These are phyloP conservation scores for Xanthoconium stramineum DNA, from an alignment of 768 basidiomycete genomes.

Conservation along the genomic window DNA sequence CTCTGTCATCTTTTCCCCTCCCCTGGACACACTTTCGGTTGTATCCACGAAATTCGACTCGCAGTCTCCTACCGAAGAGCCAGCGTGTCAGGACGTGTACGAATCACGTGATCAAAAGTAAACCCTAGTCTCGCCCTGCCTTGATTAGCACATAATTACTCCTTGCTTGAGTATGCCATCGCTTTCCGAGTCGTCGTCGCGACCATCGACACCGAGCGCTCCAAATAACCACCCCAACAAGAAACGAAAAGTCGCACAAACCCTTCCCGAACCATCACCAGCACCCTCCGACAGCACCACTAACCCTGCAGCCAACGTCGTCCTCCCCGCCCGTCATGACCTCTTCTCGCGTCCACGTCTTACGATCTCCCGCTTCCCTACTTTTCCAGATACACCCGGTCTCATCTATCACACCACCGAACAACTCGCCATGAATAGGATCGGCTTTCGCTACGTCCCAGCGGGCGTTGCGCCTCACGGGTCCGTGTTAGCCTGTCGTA, in stretches of 20 bases:
- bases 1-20: too few species aligned
- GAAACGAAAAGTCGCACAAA: conserved; percentile 55
- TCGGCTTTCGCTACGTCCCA: conserved; percentile 77
- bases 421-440: conserved; percentile 65
- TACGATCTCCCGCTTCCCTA: conserved; percentile 70
- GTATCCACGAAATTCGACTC: too few species aligned
- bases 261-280: conserved; percentile 44
- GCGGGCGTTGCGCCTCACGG: conserved; percentile 68
- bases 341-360: conserved; percentile 68
- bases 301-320: conserved; percentile 40
- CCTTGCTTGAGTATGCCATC: conserved; percentile 8
- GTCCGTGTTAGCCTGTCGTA: conserved; percentile 61
- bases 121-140: background rate
- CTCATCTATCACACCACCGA: conserved; percentile 62
- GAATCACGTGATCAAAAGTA: conserved; percentile 18
- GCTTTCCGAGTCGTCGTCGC: conserved; percentile 30
- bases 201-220: conserved; percentile 31
- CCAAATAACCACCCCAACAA: conserved; percentile 21
- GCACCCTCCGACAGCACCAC: conserved; percentile 53
- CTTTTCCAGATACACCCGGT: conserved; percentile 59
- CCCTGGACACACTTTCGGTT: too few species aligned
- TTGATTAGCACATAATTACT: background rate
- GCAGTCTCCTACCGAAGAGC: too few species aligned
- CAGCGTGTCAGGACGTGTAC: background rate
- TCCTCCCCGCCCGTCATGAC: conserved; percentile 65